These are phyloP conservation scores for Saccharomycopsis guyanensis DNA, from an alignment of 805 yeast species.

Conservation along the genomic window DNA sequence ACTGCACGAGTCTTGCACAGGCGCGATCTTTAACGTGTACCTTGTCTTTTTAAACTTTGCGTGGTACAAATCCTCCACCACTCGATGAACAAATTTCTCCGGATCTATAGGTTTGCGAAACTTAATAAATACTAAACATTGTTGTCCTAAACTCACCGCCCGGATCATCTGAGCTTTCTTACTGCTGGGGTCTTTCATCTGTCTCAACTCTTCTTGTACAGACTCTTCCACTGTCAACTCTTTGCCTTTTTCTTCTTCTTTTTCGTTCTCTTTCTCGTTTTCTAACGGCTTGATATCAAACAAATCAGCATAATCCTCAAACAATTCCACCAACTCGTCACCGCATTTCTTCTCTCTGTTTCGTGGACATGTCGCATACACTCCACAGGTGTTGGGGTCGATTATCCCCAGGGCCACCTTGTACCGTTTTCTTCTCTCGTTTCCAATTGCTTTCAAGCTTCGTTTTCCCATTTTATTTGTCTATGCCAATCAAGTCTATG, in stretches of 20 bases:
- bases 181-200: conserved; percentile 29
- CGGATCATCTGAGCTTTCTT: conserved; percentile 41
- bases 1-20: conserved; percentile 67
- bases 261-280: conserved; percentile 21
- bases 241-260: conserved; percentile 27
- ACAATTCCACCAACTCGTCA: conserved; percentile 57
- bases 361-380: conserved; percentile 84
- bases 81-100: conserved; percentile 52
- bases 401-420: conserved; percentile 43
- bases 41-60: conserved; percentile 52
- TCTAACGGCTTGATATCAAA: conserved; percentile 33
- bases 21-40: conserved; percentile 72
- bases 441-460: background rate
- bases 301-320: conserved; percentile 46
- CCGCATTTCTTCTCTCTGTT: conserved; percentile 71
- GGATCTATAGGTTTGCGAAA: conserved; percentile 76
- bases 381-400: conserved; percentile 82
- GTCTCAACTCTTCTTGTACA: conserved; percentile 62
- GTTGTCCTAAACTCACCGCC: conserved; percentile 64
- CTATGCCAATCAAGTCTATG: too few species aligned
- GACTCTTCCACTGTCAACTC: conserved; percentile 67
- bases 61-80: conserved; percentile 54
- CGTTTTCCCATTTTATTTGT: background rate
- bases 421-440: conserved; percentile 28
- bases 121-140: conserved; percentile 80